Evolutionary conservation across 306 rosid species (phyloP).

Genomic region (Lupinus albus): DNA sequence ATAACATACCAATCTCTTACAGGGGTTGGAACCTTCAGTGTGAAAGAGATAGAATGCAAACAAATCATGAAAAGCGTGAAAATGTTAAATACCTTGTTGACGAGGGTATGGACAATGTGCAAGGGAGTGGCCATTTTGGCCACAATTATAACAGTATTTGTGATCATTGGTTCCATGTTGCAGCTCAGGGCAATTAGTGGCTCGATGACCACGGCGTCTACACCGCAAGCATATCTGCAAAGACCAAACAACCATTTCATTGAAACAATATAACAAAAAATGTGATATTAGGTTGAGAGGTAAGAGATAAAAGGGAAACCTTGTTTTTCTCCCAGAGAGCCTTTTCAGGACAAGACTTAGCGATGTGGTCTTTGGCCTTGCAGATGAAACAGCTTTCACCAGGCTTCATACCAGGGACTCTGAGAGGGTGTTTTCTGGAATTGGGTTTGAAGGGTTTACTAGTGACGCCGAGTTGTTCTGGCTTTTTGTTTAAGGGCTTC

Average conservation of each 20-base stretch:
- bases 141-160: conserved; percentile 85
- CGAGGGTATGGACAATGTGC: conserved; percentile 64
- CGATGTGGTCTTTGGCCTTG: conserved; percentile 69
- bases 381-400: conserved; percentile 92
- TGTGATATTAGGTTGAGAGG: no score
- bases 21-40: not conserved
- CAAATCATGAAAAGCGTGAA: no score
- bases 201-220: conserved; percentile 80
- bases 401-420: conserved; percentile 96
- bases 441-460: conserved; percentile 40
- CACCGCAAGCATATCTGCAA: conserved; percentile 87
- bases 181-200: conserved; percentile 75
- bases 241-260: conserved; percentile 12
- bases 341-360: conserved; percentile 72
- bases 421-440: conserved; percentile 60
- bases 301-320: not conserved
- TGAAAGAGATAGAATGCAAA: no score
- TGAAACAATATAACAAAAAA: not conserved
- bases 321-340: conserved; percentile 80
- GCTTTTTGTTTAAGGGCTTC: conserved; percentile 51
- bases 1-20: not conserved
- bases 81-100: conserved; percentile 60
- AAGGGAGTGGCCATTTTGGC: conserved; percentile 78
- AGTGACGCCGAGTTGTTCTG: conserved; percentile 40
- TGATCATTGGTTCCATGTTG: conserved; percentile 45